phyloP scores from a whole-genome alignment of 2,329 filamentous ascomycete species.

The Penicillium sp. region DNA sequence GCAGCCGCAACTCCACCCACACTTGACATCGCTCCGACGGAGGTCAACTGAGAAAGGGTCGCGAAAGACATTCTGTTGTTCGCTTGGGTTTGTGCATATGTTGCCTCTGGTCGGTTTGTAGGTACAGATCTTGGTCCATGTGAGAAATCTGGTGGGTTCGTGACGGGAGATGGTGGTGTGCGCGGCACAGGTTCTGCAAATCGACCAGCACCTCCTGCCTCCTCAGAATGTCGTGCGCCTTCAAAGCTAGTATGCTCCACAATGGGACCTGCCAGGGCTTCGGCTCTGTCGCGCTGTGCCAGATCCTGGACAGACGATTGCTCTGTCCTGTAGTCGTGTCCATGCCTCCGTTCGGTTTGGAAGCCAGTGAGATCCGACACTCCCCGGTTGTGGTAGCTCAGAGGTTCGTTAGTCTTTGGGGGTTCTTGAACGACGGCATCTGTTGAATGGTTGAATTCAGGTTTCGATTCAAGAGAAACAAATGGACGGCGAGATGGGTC shows the following conservation, averaged over 20 bases:
- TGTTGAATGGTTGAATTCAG: constrained; percentile 40
- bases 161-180: constrained; percentile 75
- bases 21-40: constrained; percentile 61
- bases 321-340: constrained; percentile 33
- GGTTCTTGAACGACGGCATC: constrained; percentile 39
- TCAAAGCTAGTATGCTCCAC: constrained; percentile 48
- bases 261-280: constrained; percentile 28
- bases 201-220: constrained; percentile 31
- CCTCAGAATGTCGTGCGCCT: constrained; percentile 36
- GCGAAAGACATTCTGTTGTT: constrained; percentile 82
- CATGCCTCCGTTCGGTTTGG: constrained; percentile 19
- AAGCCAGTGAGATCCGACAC: constrained; percentile 38
- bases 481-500: constrained; percentile 27
- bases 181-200: constrained; percentile 48
- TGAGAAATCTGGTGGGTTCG: constrained; percentile 75
- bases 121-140: constrained; percentile 75
- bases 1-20: constrained; percentile 40
- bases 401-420: constrained; percentile 25
- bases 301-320: constrained; percentile 43
- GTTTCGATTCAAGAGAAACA: constrained; percentile 21
- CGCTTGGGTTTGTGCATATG: constrained; percentile 76
- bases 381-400: constrained; percentile 33
- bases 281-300: constrained; percentile 27
- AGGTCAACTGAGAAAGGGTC: constrained; percentile 79
- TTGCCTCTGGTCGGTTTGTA: constrained; percentile 70